Evolutionary conservation across 306 rosid genomes (phyloP).

Genomic region (Prunus dulcis): DNA sequence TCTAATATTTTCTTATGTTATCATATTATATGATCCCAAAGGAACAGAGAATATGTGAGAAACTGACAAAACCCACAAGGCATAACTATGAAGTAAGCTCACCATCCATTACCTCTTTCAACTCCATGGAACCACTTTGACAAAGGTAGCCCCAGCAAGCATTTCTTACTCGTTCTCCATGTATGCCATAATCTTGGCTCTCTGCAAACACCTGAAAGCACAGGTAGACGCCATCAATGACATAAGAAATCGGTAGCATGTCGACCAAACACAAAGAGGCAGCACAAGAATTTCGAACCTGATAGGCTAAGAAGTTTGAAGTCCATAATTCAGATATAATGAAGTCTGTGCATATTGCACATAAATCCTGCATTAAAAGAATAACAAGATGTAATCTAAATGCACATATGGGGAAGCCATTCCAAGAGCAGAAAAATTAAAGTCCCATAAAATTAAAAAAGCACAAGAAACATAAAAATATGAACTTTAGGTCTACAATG

Average conservation of each 20-base stretch:
- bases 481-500: background rate
- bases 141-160: conserved; percentile 99
- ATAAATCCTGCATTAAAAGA: conserved; percentile 70
- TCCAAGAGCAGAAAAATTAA: background rate
- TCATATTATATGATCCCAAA: background rate
- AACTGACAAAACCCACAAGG: conserved; percentile 22
- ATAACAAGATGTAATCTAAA: conserved; percentile 3
- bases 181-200: conserved; percentile 92
- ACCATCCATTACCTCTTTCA: conserved; percentile 75
- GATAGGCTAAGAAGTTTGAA: conserved; percentile 92
- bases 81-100: conserved; percentile 16
- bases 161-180: conserved; percentile 92
- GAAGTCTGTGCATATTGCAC: conserved; percentile 91
- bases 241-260: conserved; percentile 4
- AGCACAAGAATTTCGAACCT: conserved; percentile 56
- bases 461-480: background rate
- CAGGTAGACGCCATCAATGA: conserved; percentile 26
- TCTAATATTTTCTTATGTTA: conserved; percentile 3
- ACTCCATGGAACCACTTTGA: conserved; percentile 96
- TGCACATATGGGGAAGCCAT: conserved; percentile 1
- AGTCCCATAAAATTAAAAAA: background rate
- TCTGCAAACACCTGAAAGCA: conserved; percentile 79
- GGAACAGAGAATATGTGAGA: background rate
- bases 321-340: conserved; percentile 96
- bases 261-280: conserved; percentile 22